These are phyloP conservation scores for Eucalyptus cloeziana DNA, from an alignment of 345 rosid species.

Conservation along the genomic window DNA sequence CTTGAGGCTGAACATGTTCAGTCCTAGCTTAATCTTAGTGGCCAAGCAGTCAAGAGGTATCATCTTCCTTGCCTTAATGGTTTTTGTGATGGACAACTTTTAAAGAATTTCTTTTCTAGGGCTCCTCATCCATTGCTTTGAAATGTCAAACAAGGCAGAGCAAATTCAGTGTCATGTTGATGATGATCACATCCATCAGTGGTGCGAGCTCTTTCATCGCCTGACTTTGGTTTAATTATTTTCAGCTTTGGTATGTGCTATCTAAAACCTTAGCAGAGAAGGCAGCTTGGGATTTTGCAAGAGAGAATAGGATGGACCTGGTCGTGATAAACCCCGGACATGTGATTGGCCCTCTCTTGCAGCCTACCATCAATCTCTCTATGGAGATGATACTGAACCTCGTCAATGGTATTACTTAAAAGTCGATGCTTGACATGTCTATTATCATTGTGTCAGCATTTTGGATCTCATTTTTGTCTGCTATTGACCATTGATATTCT, in stretches of 20 bases:
- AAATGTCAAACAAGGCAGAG: neutral
- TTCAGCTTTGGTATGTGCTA: conserved; percentile 23
- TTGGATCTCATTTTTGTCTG: neutral
- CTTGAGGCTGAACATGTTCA: neutral
- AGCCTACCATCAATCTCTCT: conserved; percentile 13
- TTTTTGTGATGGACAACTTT: neutral
- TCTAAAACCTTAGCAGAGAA: conserved; percentile 35
- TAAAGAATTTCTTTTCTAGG: neutral
- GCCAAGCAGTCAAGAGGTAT: neutral
- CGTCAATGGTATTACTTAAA: neutral
- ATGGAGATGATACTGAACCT: neutral
- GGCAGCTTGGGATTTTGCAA: conserved; percentile 28
- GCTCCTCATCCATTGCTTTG: neutral
- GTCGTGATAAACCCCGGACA: conserved; percentile 21
- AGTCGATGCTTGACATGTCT: neutral
- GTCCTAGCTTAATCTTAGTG: neutral
- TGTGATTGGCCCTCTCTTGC: conserved; percentile 32
- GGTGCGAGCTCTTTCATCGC: neutral
- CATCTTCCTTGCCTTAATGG: neutral
- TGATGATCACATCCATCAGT: neutral
- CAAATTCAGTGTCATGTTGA: neutral
- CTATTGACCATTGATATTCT: neutral
- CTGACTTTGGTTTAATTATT: neutral
- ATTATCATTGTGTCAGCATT: neutral
- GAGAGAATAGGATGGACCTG: conserved; percentile 28